Base-by-base conservation (phyloP, 2,329 filamentous ascomycete genomes). In the Cladosporium sp. region DNA sequence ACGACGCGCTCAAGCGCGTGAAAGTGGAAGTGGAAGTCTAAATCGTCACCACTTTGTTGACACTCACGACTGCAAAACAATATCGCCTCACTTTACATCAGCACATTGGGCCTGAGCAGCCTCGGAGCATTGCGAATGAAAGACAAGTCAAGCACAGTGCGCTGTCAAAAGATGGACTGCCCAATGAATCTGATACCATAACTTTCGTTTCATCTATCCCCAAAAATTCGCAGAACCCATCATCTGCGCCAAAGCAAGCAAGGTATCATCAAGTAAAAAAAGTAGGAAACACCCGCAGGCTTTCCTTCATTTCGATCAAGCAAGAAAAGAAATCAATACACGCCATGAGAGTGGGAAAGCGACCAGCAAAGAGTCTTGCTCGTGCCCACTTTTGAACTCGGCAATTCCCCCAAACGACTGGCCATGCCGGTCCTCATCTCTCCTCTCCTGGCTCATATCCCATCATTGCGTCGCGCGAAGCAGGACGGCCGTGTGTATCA, bases 401-500 rank as follows among this genome's bases (percentile, higher is more conserved):
- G n/a, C 8, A 47, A 18, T 47, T 24, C 24, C 18, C 6, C 41
- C 41, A 6, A 21, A 12, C 3, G 41, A 21, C 36, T 18, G 15
- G 15, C 14, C 14, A 18, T 41, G 15, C n/a, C 41, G 41, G 41
- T 47, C 41, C 41, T 30, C 28, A 6, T 6, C 28, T 47, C n/a
- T 47, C 41, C 41, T 47, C 41, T 21, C 41, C 41, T 47, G 41
- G n/a, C 41, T 11, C 41, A 47, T 47, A 12, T 54, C 28, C 52
- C 52, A 21, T 55, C 28, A 5, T 55, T 32, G 18, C 41, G 10
- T 47, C 41, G 41, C 41, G 41, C n/a, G 41, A 55, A 55, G 28
- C 15, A 34, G n/a, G 30, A n/a, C 49, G 60, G 60, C 49, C 60
- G 60, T 63, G 59, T 54, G 34, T 63, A 55, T 63, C 60, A 44